A percentile compares a stretch with the other conserved stretches of the same genome.
These are phyloP conservation scores for Lobosporangium transversale DNA, from an alignment of 192 early-diverging fungal species.

Conservation along the genomic window DNA sequence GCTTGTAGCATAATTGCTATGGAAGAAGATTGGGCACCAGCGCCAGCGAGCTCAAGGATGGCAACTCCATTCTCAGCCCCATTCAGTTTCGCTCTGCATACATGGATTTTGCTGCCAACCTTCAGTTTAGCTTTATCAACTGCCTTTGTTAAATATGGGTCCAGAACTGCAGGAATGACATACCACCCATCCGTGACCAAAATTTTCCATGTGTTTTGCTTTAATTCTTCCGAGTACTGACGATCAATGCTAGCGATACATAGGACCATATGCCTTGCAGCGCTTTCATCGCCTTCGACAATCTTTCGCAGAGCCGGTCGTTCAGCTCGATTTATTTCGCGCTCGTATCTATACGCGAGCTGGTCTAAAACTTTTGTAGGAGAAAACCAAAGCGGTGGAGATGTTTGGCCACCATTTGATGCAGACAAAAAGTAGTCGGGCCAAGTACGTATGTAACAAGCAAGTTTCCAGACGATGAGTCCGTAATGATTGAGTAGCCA, in stretches of 20 bases:
- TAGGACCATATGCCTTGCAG: constrained; percentile 67
- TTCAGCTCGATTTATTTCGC: constrained; percentile 70
- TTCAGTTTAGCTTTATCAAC: constrained; percentile 54
- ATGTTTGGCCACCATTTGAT: background rate
- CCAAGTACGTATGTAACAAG: constrained; percentile 65
- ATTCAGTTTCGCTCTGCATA: constrained; percentile 64
- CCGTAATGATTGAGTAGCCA: constrained; percentile 78
- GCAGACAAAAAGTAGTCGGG: constrained; percentile 36
- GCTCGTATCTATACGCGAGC: constrained; percentile 69
- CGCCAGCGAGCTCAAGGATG: constrained; percentile 46
- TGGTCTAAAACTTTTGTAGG: constrained; percentile 59
- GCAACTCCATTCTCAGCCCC: constrained; percentile 28
- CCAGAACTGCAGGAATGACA: constrained; percentile 61
- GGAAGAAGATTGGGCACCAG: constrained; percentile 35
- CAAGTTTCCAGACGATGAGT: constrained; percentile 79
- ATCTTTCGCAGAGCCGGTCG: constrained; percentile 70
- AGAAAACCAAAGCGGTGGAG: constrained; percentile 47
- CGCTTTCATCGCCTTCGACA: constrained; percentile 70
- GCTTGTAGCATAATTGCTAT: constrained; percentile 56
- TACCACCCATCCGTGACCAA: constrained; percentile 84
- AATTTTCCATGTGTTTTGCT: constrained; percentile 13
- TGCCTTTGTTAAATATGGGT: constrained; percentile 51
- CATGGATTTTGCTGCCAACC: constrained; percentile 70
- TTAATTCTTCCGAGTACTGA: background rate
- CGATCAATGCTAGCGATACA: constrained; percentile 63